Evolutionary conservation across 2,329 filamentous ascomycete genomes (phyloP), one percentile per base, ranked within the genome.

Genomic region (Fusarium burgessii): DNA sequence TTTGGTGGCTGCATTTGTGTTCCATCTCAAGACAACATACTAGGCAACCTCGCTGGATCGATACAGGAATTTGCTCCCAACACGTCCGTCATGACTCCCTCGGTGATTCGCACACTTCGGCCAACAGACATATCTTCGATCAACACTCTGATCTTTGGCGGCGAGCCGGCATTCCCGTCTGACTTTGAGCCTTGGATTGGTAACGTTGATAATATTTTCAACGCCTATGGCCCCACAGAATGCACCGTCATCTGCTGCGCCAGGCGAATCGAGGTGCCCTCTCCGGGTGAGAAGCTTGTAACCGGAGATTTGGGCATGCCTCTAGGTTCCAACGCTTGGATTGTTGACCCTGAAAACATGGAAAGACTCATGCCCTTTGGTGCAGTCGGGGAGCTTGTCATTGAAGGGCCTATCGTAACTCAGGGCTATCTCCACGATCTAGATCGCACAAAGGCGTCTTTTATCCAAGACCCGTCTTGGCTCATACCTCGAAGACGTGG

Each of bases 371-470:
- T 59, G 14, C 57, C 68, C 10, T 27, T 75, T 3, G 73, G 74
- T 6, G 57, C 61, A 4, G 64, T 75, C 0, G 74, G 74, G 5
- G 73, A 76, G 54, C 51, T 76, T 11, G 38, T 74, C 1, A 62
- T 76, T 15, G 68, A 73, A 54, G 70, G 74, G 3, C 68, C 71
- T 5, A 64, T 71, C 0, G 35, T 76, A 1, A 61, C 60, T 4
- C 49, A 43, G 15, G 71, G 68, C 1, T 73, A 73, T 29, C 52
- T 68, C 13, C 43, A 58, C 13, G 58, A 68, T 29, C 9, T 25
- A 3, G 50, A 52, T 11, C 46, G 46, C 18, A 54, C 58, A 6
- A 29, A 3, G 8, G 49, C 42, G 18, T 61, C 58, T 10, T 61
- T 61, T 12, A 49, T 61, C 17, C 29, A 51, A 55, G 54, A 68